Conservation (phyloP, 140 eudicot species). For the Ambrosia hybrid region DNA sequence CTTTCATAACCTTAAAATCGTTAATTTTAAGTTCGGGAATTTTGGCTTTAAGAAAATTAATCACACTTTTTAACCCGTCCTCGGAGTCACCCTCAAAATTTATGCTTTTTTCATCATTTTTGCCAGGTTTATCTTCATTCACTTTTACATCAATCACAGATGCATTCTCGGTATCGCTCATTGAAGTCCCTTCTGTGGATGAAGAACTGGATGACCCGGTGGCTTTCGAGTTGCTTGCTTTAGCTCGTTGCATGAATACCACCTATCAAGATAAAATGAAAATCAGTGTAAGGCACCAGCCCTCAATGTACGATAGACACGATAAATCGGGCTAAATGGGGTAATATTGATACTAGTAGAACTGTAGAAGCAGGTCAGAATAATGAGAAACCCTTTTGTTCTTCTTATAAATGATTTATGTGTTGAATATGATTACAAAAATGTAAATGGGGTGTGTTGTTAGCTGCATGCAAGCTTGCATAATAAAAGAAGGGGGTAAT, state of each 20-base stretch:
- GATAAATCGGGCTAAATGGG: too few relatives aligned
- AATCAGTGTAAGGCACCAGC: too few relatives aligned
- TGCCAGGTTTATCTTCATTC: constrained; percentile 59
- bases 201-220: constrained; percentile 46
- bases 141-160: constrained; percentile 66
- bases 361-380: too few relatives aligned
- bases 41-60: constrained; percentile 88
- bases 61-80: constrained; percentile 77
- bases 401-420: too few relatives aligned
- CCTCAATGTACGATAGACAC: too few relatives aligned
- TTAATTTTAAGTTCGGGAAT: constrained; percentile 83
- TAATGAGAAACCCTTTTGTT: too few relatives aligned
- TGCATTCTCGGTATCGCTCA: constrained; percentile 48
- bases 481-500: too few relatives aligned
- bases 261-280: constrained; percentile 43
- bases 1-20: constrained; percentile 68
- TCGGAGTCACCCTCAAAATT: constrained; percentile 80
- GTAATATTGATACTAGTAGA: too few relatives aligned
- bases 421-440: too few relatives aligned
- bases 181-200: constrained; percentile 60
- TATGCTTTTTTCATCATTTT: constrained; percentile 61
- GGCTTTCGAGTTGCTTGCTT: constrained; percentile 47
- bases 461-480: too few relatives aligned
- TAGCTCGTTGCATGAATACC: constrained; percentile 73
- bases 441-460: too few relatives aligned